phyloP scores from a whole-genome alignment of 352 stramenopile genomes.

The Phytophthora pseudosyringae region DNA sequence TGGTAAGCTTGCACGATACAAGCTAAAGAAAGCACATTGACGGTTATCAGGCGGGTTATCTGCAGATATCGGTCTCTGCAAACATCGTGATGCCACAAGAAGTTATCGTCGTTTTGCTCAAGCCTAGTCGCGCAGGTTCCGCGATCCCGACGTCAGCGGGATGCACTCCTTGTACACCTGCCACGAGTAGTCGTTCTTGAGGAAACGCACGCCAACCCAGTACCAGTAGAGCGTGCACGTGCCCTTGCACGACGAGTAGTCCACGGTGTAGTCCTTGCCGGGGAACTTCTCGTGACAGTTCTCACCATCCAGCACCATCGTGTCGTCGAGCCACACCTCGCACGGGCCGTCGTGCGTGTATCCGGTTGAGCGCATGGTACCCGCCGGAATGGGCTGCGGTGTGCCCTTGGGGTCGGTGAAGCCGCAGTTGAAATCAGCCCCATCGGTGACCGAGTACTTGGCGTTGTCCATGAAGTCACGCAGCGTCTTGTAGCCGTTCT shows the following conservation, averaged over 20 bases:
- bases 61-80: no score
- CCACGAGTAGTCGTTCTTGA: conserved; percentile 59
- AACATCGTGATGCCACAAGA: no score
- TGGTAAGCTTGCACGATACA: no score
- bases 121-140: no score
- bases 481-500: conserved; percentile 51
- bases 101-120: no score
- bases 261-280: conserved; percentile 32
- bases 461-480: conserved; percentile 49
- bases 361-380: conserved; percentile 40
- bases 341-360: conserved; percentile 55
- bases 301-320: conserved; percentile 24
- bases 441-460: conserved; percentile 34
- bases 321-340: conserved; percentile 45
- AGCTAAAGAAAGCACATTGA: no score
- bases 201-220: conserved; percentile 36
- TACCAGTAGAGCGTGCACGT: conserved; percentile 28
- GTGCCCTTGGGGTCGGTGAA: conserved; percentile 34
- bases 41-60: no score
- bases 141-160: conserved; percentile 13
- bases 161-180: conserved; percentile 68
- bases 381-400: conserved; percentile 40
- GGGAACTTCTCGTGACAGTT: conserved; percentile 42
- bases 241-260: conserved; percentile 35
- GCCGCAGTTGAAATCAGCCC: conserved; percentile 41